Percentiles rank a stretch among this genome's conserved stretches.
Evolutionary conservation across 441 rosid species (phyloP).

Genomic region (Sinapis alba): DNA sequence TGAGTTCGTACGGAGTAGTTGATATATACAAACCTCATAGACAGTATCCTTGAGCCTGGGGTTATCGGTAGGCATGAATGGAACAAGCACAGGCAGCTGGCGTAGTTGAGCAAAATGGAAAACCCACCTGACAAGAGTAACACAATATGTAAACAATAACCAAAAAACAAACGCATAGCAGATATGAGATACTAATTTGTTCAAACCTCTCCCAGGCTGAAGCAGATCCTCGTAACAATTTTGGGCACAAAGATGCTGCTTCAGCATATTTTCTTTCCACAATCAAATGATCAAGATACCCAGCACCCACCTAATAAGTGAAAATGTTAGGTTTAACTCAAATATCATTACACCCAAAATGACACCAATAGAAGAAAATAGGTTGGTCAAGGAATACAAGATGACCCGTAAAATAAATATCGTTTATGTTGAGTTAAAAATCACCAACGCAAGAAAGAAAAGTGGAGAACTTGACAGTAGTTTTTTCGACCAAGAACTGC

Average conservation of each 20-base stretch:
- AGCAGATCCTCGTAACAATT: constrained; percentile 91
- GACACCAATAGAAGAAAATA: background rate
- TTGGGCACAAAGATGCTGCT: constrained; percentile 98
- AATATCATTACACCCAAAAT: background rate
- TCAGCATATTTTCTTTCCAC: constrained; percentile 97
- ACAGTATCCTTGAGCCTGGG: constrained; percentile 97
- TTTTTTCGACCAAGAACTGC: constrained; percentile 4
- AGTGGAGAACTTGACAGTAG: background rate
- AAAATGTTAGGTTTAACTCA: constrained; percentile 13
- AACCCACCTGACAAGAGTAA: constrained; percentile 82
- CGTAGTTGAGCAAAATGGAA: constrained; percentile 99
- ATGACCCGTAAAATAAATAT: background rate
- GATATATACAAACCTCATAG: constrained; percentile 73
- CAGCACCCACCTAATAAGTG: constrained; percentile 87
- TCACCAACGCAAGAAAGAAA: background rate
- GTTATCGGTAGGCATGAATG: constrained; percentile 88
- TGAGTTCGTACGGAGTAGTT: constrained; percentile 1
- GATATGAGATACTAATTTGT: constrained; percentile 21
- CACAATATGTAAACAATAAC: constrained; percentile 22
- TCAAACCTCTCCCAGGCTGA: constrained; percentile 98
- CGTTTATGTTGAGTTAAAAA: background rate
- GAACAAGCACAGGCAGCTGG: constrained; percentile 96
- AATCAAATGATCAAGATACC: constrained; percentile 98
- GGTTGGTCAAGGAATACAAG: background rate
- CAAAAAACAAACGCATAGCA: constrained; percentile 29